Conservation (phyloP, 2,329 filamentous ascomycete genomes). For the Penicillium sp. region DNA sequence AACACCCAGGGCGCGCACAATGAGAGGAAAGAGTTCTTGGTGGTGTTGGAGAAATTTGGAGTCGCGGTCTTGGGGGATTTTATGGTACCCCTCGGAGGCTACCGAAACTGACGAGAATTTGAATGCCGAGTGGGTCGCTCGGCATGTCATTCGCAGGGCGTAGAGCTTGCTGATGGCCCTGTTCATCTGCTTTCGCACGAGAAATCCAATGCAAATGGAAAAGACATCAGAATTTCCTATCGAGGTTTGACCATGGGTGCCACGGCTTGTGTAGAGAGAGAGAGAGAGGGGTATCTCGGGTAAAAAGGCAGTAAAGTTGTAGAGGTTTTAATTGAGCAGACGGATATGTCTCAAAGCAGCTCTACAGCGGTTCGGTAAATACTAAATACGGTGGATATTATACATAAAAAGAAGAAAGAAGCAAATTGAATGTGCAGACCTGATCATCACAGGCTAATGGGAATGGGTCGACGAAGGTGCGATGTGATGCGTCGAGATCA, state of each 20-base stretch:
- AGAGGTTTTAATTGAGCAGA: neutral
- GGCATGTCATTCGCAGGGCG: conserved; percentile 1
- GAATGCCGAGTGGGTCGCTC: neutral
- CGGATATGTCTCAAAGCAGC: conserved; percentile 6
- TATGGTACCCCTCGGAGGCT: neutral
- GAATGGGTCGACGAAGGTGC: neutral
- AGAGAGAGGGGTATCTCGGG: too few species aligned
- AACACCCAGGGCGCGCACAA: neutral
- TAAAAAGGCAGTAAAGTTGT: neutral
- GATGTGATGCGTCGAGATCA: conserved; percentile 26
- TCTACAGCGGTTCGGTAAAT: conserved; percentile 14
- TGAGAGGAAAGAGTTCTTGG: neutral
- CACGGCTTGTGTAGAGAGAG: too few species aligned
- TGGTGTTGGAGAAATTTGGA: neutral
- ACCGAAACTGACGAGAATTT: neutral
- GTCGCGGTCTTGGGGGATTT: neutral
- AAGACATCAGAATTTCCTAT: too few species aligned
- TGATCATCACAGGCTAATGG: neutral
- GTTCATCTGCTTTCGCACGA: too few species aligned
- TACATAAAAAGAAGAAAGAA: conserved; percentile 9
- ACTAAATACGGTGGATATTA: conserved; percentile 19
- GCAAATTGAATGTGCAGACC: conserved; percentile 7
- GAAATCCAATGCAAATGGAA: too few species aligned
- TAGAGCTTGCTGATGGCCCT: neutral
- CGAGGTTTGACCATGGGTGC: too few species aligned